Evolutionary conservation across 495 filamentous ascomycete species (phyloP), one percentile per base, ranked within the genome.

Genomic region (Pseudotulostoma volvatum): DNA sequence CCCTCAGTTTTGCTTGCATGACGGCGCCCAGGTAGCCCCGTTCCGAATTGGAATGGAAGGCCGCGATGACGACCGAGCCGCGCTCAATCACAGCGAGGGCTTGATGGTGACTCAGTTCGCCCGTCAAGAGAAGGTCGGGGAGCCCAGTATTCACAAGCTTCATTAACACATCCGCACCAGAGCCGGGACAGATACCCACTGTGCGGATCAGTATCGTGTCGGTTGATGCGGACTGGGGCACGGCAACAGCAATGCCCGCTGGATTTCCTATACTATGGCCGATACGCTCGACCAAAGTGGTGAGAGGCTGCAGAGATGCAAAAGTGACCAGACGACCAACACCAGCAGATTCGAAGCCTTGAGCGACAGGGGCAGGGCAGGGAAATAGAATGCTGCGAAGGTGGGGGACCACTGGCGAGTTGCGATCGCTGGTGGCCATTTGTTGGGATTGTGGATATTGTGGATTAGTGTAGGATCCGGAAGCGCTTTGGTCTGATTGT

Each of bases 41-140:
- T 62, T 95, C 90, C 0, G 79, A 86, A 59, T 96, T 95, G 42
- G 79, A 84, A 55, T 97, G 90, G 44, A 92, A 87, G 19, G 90
- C 68, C 5, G 78, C 76, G 40, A 97, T 69, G 0, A 94, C 84
- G 39, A 70, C 75, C 41, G 79, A 77, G n/a, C 90, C 90, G n/a
- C 71, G 67, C 66, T 95, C 88, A 19, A 79, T 84, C 16, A 83
- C 79, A 20, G 81, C 73, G 31, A 97, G 68, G 8, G 88, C 81
- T 42, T 90, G 79, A 51, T 97, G 90, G 54, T 97, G 90, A 37
- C 73, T 78, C 70, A 96, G 71, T 54, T 97, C 90, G 5, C 90
- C 90, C 0, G 88, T 96, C 42, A 96, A 80, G 0, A 87, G 57
- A 18, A 95, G 59, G 51, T 95, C 85, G 0, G 68, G 61, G 3